Evolutionary conservation across 2,329 filamentous ascomycete genomes (phyloP).

Genomic region (Penicillium vulpinum): DNA sequence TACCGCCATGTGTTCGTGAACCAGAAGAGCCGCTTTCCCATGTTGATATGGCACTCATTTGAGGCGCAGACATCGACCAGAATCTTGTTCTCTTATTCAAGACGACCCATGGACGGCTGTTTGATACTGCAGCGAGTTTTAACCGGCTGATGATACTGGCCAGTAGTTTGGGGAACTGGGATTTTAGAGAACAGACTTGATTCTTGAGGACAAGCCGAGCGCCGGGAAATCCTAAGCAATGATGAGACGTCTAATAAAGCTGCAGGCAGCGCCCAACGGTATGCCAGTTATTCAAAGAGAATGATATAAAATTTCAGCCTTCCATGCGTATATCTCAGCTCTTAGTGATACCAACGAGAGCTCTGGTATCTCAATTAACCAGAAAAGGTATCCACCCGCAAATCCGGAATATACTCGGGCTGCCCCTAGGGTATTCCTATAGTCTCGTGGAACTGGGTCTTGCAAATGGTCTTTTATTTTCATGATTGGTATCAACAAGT

Average conservation of each 20-base stretch:
- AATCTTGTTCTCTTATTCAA: no score
- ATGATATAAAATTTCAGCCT: not conserved
- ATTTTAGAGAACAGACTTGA: no score
- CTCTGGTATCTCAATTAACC: not conserved
- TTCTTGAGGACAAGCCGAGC: no score
- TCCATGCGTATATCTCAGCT: not conserved
- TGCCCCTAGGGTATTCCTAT: not conserved
- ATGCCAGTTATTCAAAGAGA: not conserved
- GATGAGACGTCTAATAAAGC: not conserved
- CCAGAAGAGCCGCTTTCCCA: not conserved
- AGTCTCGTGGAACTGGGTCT: slow-evolving; percentile 11
- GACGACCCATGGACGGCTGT: no score
- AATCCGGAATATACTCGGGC: not conserved
- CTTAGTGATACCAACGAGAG: not conserved
- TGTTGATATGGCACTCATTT: not conserved
- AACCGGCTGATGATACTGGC: no score
- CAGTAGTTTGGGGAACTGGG: no score
- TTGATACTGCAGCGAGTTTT: no score
- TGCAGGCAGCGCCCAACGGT: not conserved
- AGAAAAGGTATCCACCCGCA: not conserved
- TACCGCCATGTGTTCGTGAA: not conserved
- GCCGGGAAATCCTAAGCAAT: no score
- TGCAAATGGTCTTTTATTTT: slow-evolving; percentile 41
- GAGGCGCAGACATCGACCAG: not conserved
- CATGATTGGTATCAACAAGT: slow-evolving; percentile 44